Percentiles rank a stretch among this genome's conserved stretches.
phyloP scores from a whole-genome alignment of 805 yeast genomes.

The Zygoascus biomembranicola region DNA sequence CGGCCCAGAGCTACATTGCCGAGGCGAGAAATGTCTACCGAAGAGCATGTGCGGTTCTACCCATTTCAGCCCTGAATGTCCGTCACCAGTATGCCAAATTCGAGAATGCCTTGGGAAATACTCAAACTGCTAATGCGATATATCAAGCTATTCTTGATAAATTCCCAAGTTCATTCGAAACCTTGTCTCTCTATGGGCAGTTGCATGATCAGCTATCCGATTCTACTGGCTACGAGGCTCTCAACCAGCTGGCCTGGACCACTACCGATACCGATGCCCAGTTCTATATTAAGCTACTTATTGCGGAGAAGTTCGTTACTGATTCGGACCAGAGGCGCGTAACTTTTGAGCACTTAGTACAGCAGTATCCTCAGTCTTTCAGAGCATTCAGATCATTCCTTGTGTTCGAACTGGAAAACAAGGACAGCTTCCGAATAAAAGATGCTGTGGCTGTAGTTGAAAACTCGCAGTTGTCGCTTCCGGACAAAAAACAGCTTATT shows the following conservation, averaged over 20 bases:
- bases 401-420: slow-evolving; percentile 8
- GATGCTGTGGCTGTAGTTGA: neutral
- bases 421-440: neutral
- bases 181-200: slow-evolving; percentile 17
- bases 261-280: neutral
- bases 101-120: slow-evolving; percentile 22
- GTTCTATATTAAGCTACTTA: neutral
- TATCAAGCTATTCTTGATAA: slow-evolving; percentile 18
- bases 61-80: slow-evolving; percentile 19
- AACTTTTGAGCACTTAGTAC: slow-evolving; percentile 13
- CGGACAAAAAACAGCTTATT: slow-evolving; percentile 17
- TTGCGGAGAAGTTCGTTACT: neutral
- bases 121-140: slow-evolving; percentile 22
- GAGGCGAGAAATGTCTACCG: slow-evolving; percentile 39
- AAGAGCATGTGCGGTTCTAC: slow-evolving; percentile 37
- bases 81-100: slow-evolving; percentile 27
- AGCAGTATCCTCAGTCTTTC: slow-evolving; percentile 17
- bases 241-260: slow-evolving; percentile 5
- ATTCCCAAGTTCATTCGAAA: slow-evolving; percentile 26
- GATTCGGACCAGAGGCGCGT: neutral
- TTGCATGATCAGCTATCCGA: slow-evolving; percentile 1
- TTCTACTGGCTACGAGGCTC: neutral
- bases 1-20: slow-evolving; percentile 26
- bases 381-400: slow-evolving; percentile 28
- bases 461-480: neutral